These are phyloP conservation scores for Xanthoconium separans DNA, from an alignment of 1,284 basidiomycete genomes.

Conservation along the genomic window DNA sequence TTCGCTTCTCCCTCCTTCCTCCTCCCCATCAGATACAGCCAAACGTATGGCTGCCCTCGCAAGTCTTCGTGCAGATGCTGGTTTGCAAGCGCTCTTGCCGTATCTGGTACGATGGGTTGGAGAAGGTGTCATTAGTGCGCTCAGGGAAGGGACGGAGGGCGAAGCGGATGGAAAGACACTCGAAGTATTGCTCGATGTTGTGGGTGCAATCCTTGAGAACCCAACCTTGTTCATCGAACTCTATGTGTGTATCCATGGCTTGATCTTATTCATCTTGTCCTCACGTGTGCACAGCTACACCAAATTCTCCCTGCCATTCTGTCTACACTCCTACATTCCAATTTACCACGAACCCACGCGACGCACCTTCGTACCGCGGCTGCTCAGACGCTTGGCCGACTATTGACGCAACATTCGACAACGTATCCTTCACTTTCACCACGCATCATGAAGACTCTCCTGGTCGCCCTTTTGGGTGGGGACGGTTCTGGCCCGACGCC, in stretches of 20 bases:
- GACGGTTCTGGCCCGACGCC: conserved; percentile 12
- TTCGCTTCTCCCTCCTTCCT: conserved; percentile 62
- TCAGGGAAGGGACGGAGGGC: conserved; percentile 58
- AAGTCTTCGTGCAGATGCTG: conserved; percentile 87
- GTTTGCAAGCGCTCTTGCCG: conserved; percentile 90
- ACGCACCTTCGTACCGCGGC: conserved; percentile 73
- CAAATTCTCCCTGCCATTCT: conserved; percentile 94
- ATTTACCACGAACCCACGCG: conserved; percentile 60
- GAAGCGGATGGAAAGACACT: conserved; percentile 68
- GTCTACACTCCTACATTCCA: conserved; percentile 86
- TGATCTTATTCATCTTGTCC: background rate
- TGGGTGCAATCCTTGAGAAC: conserved; percentile 82
- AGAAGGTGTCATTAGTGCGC: conserved; percentile 75
- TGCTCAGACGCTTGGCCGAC: conserved; percentile 78
- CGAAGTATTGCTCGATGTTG: conserved; percentile 79
- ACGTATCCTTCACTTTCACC: conserved; percentile 85
- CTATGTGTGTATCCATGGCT: conserved; percentile 65
- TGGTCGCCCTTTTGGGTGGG: conserved; percentile 71
- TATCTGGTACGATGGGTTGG: conserved; percentile 96
- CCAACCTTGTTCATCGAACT: conserved; percentile 92
- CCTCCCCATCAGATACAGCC: conserved; percentile 42
- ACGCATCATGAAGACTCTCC: conserved; percentile 90
- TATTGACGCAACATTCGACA: conserved; percentile 76
- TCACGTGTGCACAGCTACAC: conserved; percentile 73
- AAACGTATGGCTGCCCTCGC: conserved; percentile 88